Conservation (phyloP, 164 flowering plant genomes). For the Stephania cephalantha region DNA sequence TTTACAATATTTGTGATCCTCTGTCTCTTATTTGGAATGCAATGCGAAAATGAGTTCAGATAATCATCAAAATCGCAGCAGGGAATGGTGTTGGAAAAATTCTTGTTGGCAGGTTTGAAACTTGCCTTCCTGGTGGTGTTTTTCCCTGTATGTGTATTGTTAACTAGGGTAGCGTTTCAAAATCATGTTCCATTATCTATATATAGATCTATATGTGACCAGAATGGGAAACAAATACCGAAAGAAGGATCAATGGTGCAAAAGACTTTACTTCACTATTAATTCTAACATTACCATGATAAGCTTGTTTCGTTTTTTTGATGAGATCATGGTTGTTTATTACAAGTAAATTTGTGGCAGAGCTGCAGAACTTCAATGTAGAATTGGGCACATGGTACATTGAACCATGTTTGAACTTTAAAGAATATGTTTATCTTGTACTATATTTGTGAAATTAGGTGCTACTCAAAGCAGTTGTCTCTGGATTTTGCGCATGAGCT, state of each 20-base stretch:
- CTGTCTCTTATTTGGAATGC: neutral
- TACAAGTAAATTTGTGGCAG: neutral
- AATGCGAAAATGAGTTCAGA: slow-evolving; percentile 34
- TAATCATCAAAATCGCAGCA: slow-evolving; percentile 89
- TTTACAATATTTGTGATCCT: neutral
- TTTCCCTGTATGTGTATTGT: neutral
- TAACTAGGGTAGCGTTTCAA: neutral
- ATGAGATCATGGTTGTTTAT: neutral
- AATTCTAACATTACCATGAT: neutral
- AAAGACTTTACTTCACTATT: neutral
- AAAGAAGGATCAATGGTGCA: neutral
- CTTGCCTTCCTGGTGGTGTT: neutral
- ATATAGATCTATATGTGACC: no score
- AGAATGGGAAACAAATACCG: no score
- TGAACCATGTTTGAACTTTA: neutral
- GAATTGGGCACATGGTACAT: neutral
- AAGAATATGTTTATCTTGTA: neutral
- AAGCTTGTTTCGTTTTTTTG: neutral
- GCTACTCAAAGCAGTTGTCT: neutral
- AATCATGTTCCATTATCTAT: neutral
- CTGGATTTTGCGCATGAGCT: neutral
- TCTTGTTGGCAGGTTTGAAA: slow-evolving; percentile 79
- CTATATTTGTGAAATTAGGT: neutral
- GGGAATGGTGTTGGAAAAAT: slow-evolving; percentile 94
- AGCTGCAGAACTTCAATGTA: no score